Evolutionary conservation across 164 flowering plant species (phyloP), one percentile per base, ranked within the genome.

Genomic region (Liquidambar formosana): DNA sequence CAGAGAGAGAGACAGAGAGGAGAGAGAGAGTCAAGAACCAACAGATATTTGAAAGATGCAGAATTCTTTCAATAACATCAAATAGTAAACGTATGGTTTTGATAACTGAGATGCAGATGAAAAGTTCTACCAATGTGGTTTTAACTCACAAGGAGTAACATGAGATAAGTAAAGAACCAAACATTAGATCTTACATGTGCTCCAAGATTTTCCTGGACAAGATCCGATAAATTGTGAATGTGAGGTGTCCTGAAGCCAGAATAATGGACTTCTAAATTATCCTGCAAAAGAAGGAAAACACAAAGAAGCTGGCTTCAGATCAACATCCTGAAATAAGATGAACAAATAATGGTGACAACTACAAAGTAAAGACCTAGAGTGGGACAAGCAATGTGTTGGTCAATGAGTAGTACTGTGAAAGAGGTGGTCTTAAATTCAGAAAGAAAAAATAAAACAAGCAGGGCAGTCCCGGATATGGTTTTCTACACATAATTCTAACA

Each of bases 141-240:
- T 33, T 9, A 61, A 53, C 28, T n/a, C 52, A 8, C 33, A 43
- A 41, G 16, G 14, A 14, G 9, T 4, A n/a, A 25, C 10, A 57
- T 33, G 41, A 33, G 6, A 33, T 16, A 33, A 43, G 22, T 57
- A 16, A 61, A 61, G 3, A 10, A 57, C 19, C 12, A 18, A 63
- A 69, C 23, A 70, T 48, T 21, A 63, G 45, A 28, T 21, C 8
- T 10, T 21, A 74, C 80, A 41, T 82, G 86, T 21, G 59, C 78
- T 62, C 73, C 96, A 73, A 95, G 90, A 66, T 79, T 82, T 78
- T 59, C 79, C 75, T 77, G 88, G 57, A 96, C 89, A 73, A 93
- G 93, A 60, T 96, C 96, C 65, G 98, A 86, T 68, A 93, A 80
- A 78, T 93, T 92, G 77, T 96, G 97, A 72, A 89, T 71, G 73